Evolutionary conservation across 1,284 basidiomycete species (phyloP).

Genomic region (Boletus smithii): DNA sequence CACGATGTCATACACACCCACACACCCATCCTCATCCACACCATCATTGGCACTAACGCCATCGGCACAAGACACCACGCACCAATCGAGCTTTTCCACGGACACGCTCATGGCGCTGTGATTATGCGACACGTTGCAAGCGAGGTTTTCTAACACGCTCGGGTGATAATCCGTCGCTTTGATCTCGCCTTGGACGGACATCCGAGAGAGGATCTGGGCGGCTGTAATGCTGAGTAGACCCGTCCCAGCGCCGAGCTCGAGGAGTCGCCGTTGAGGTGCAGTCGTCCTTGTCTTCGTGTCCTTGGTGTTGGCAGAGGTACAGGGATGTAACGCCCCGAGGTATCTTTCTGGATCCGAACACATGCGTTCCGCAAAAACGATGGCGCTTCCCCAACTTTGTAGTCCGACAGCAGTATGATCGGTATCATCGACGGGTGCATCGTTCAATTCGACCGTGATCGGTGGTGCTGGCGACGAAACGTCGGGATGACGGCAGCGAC

Average conservation of each 20-base stretch:
- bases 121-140: constrained; percentile 48
- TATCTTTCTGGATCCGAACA: constrained; percentile 53
- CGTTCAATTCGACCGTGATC: constrained; percentile 66
- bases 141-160: constrained; percentile 71
- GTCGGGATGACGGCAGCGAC: background rate
- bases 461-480: background rate
- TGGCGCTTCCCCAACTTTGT: constrained; percentile 85
- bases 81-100: constrained; percentile 70
- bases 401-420: constrained; percentile 84
- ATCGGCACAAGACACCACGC: constrained; percentile 19
- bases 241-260: constrained; percentile 88
- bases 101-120: constrained; percentile 24
- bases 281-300: background rate
- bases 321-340: constrained; percentile 23
- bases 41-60: no score
- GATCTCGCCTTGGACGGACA: constrained; percentile 29
- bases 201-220: constrained; percentile 51
- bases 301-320: background rate
- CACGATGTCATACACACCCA: constrained; percentile 50
- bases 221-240: constrained; percentile 76
- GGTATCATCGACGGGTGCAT: constrained; percentile 63
- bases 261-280: constrained; percentile 43
- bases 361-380: constrained; percentile 71
- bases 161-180: constrained; percentile 83
- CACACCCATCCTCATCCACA: constrained; percentile 25